A percentile compares a stretch with the other conserved stretches of the same genome.
Evolutionary conservation across 176 grass and related monocot genomes (phyloP).

Genomic region (Oryza rufipogon): DNA sequence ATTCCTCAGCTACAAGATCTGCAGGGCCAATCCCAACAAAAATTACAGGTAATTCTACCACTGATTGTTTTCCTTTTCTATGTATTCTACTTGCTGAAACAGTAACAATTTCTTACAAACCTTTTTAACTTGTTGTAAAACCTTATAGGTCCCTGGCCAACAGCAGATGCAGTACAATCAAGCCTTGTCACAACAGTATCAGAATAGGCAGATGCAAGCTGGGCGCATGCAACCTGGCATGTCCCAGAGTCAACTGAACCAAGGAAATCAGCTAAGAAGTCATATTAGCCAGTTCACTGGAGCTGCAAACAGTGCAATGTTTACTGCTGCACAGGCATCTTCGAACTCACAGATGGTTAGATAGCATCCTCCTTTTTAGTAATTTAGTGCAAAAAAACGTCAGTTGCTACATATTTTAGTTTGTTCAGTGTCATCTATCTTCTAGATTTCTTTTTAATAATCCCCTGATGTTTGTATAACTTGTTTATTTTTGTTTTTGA

Average conservation of each 20-base stretch:
- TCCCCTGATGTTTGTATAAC: slow-evolving; percentile 17
- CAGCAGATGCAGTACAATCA: slow-evolving; percentile 92
- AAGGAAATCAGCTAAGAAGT: slow-evolving; percentile 83
- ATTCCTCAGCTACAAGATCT: slow-evolving; percentile 91
- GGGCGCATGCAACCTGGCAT: slow-evolving; percentile 76
- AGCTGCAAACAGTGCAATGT: slow-evolving; percentile 79
- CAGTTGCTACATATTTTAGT: neutral
- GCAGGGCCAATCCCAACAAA: slow-evolving; percentile 86
- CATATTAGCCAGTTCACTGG: slow-evolving; percentile 83
- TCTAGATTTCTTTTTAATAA: neutral
- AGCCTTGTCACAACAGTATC: slow-evolving; percentile 81
- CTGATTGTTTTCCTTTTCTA: slow-evolving; percentile 21
- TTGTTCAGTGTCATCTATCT: slow-evolving; percentile 28
- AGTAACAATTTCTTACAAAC: slow-evolving; percentile 5
- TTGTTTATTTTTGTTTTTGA: slow-evolving; percentile 37
- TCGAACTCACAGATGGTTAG: slow-evolving; percentile 93
- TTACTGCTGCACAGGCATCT: slow-evolving; percentile 82
- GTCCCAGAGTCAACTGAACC: slow-evolving; percentile 81
- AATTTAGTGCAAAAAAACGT: neutral
- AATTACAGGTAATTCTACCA: slow-evolving; percentile 66
- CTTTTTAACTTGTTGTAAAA: slow-evolving; percentile 36
- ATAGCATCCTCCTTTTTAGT: slow-evolving; percentile 7
- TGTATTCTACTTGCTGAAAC: slow-evolving; percentile 13
- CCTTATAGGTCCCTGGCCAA: slow-evolving; percentile 57
- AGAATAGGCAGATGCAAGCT: slow-evolving; percentile 79